Base-by-base conservation (phyloP, 345 rosid genomes). In the Diplotaxis tenuifolia region DNA sequence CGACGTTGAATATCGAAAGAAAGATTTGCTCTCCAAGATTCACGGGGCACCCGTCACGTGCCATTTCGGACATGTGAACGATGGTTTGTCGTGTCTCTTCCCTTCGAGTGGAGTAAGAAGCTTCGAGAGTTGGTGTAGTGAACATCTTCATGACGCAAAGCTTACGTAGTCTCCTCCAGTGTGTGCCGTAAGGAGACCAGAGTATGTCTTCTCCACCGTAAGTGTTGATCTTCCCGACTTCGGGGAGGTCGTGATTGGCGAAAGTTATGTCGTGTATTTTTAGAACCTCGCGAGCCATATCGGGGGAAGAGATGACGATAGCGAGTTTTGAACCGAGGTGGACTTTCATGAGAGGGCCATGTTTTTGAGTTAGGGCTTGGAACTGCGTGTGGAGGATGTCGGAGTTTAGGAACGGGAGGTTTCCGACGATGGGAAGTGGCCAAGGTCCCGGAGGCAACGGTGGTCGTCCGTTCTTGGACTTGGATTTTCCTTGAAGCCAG, bases 321-420 rank as follows among this genome's bases (percentile, higher is more conserved):
- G 72, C 75, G 1, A 68, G 69, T 62, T 75, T 78, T 10, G 20
- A 77, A 3, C 86, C 86, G 3, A 80, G 78, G 47, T 58, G 79
- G 20, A 83, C 45, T n/a, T 83, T 83, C 63, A 74, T 50, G 71
- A 83, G 70, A 14, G 83, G 83, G 4, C 86, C 85, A 14, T 77
- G 78, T 14, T 59, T 65, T 20, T 23, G 25, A 3, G 84, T 72
- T 4, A 78, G 69, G 54, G 78, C 62, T 49, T 73, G 53, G 22
- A 83, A 72, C 0, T 74, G 71, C 0, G 61, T 59, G 47, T 81
- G 83, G 9, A 83, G 78, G 47, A 53, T 62, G 0, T 81, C 69
- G 2, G 65, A 65, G 36, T 76, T 68, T 3, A 83, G 53, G 55
- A 76, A 83, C 1, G 80, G 84, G 22, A 81, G 82, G 75, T 75